A percentile compares a stretch with the other conserved stretches of the same genome.
Evolutionary conservation across 257 asterid species (phyloP).

Genomic region (Eucommia ulmoides): DNA sequence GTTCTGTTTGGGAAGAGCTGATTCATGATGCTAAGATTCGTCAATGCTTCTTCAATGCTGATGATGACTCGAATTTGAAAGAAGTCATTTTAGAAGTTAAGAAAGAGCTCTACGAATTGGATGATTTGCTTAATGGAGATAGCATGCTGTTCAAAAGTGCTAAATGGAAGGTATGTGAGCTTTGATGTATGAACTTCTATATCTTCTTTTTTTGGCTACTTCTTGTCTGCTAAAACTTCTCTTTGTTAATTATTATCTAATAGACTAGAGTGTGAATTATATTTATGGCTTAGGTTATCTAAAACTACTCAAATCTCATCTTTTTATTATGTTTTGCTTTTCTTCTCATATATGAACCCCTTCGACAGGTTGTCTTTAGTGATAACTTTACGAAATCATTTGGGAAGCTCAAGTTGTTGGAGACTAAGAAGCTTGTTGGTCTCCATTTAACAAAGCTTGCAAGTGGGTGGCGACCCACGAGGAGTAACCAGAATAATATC

Average conservation of each 20-base stretch:
- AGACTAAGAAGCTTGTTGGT: constrained; percentile 24
- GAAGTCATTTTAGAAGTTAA: constrained; percentile 30
- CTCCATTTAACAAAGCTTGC: constrained; percentile 36
- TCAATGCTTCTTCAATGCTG: constrained; percentile 35
- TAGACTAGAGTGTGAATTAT: background rate
- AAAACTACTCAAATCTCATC: too few species aligned
- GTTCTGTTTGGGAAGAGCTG: constrained; percentile 38
- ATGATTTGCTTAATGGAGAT: constrained; percentile 40
- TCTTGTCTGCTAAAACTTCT: too few species aligned
- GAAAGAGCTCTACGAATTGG: constrained; percentile 39
- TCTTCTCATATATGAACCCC: background rate
- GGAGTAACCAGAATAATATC: constrained; percentile 23
- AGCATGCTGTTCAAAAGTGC: constrained; percentile 30
- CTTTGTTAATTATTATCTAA: background rate
- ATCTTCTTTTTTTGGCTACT: background rate
- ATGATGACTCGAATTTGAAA: constrained; percentile 26
- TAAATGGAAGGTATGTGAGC: constrained; percentile 51
- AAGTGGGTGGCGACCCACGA: constrained; percentile 68
- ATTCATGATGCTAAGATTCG: constrained; percentile 39
- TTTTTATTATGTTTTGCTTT: background rate
- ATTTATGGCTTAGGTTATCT: too few species aligned
- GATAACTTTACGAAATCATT: constrained; percentile 46
- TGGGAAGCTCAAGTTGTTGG: constrained; percentile 18
- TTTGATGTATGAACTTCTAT: too few species aligned
- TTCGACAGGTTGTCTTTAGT: constrained; percentile 42